Evolutionary conservation across 352 stramenopile genomes (phyloP), one percentile per base, ranked within the genome.

Genomic region (Sclerospora graminicola): DNA sequence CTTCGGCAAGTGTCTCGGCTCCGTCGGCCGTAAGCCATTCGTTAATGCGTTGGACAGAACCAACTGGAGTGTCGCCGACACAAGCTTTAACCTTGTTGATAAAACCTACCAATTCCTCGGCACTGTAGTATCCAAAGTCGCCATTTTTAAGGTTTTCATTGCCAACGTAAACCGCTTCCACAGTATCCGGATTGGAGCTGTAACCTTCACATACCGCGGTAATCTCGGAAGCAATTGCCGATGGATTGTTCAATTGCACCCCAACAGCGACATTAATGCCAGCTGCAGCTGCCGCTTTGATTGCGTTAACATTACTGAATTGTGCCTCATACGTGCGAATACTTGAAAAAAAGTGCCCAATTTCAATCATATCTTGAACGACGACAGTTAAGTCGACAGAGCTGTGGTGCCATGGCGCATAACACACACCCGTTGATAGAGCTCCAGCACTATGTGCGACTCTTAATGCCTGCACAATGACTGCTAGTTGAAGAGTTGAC

Each of bases 131-230:
- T n/a, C 68, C 71, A 21, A 65, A 76, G 18, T 35, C 51, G 7
- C 57, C 66, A 50, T 79, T 82, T 35, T 60, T 46, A n/a, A 90
- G 58, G 62, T 83, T 69, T 33, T 90, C 78, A 50, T 88, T 90
- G 21, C 78, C 78, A 24, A 83, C 69, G 46, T 82, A 88, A 23
- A 90, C 77, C 3, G 71, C 75, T 39, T 82, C 56, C 19, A 90
- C 52, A 0, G 38, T 51, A 15, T 48, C 32, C 0, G 73, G 64
- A 38, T 76, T 54, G 1, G 40, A 37, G 16, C 61, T 48, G 20
- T 69, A 72, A 15, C 70, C 78, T 2, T 64, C 55, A 35, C 79
- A 78, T 30, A 74, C 75, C 10, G 75, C 75, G n/a, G 76, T 29
- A 50, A 90, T 81, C 41, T 85, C 73, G 8, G 44, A 51, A 10